Conservation (phyloP, 768 basidiomycete species). For the Lactarius sanguifluus region DNA sequence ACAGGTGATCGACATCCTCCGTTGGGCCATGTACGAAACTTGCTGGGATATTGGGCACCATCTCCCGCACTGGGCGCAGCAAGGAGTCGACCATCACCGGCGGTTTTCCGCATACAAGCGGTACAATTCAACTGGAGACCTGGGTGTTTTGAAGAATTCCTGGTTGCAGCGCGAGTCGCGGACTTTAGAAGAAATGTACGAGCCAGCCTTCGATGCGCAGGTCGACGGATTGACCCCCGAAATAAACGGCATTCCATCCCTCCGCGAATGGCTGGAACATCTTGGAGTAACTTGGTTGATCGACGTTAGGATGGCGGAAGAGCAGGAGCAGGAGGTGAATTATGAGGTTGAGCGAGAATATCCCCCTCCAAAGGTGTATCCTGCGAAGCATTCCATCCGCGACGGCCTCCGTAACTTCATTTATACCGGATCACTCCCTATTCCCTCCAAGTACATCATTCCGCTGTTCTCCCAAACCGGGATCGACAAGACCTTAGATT, state of each 20-base stretch:
- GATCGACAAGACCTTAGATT: not conserved
- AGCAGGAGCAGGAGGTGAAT: slow-evolving; percentile 1
- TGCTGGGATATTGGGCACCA: slow-evolving; percentile 7
- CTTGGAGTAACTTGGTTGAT: not conserved
- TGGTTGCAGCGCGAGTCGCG: slow-evolving; percentile 6
- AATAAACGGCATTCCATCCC: not conserved
- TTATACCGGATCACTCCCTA: not conserved
- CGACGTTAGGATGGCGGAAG: slow-evolving; percentile 1
- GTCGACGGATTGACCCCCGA: not conserved
- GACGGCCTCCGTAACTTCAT: not conserved
- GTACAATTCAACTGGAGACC: not conserved
- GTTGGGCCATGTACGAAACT: slow-evolving; percentile 1
- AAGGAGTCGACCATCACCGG: slow-evolving; percentile 11
- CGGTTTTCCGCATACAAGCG: not conserved
- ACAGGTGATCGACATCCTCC: not conserved
- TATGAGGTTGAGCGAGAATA: not conserved
- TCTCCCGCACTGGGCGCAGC: slow-evolving; percentile 10
- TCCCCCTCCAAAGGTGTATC: not conserved
- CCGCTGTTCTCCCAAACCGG: not conserved
- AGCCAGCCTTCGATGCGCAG: not conserved
- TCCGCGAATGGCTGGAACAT: not conserved
- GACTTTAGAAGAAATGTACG: slow-evolving; percentile 15
- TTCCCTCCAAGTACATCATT: not conserved
- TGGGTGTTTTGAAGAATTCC: not conserved
- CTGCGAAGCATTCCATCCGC: not conserved